A percentile compares a stretch with the other conserved stretches of the same genome.
Conservation (phyloP, 805 yeast genomes). For the Tetrapisispora fleetii region DNA sequence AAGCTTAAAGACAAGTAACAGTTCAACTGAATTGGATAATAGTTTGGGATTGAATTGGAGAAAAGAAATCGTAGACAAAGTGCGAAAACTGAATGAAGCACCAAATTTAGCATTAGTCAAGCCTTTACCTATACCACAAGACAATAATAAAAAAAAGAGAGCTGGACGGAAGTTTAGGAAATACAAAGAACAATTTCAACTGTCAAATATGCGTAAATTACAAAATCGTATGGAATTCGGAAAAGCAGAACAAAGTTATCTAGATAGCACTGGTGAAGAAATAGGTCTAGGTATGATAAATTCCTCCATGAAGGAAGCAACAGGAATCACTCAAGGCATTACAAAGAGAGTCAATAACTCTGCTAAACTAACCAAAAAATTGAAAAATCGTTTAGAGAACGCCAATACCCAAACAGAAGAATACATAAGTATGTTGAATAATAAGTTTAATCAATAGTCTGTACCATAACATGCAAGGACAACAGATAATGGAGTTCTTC, state of each 20-base stretch:
- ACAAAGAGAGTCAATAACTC: slow-evolving; percentile 37
- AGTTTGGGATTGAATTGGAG: slow-evolving; percentile 48
- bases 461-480: no score
- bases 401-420: slow-evolving; percentile 16
- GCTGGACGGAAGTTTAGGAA: slow-evolving; percentile 79
- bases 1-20: slow-evolving; percentile 23
- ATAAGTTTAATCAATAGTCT: background rate
- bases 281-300: slow-evolving; percentile 69
- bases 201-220: slow-evolving; percentile 72
- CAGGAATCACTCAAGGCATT: slow-evolving; percentile 15
- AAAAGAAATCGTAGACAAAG: slow-evolving; percentile 48
- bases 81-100: slow-evolving; percentile 67
- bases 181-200: slow-evolving; percentile 67
- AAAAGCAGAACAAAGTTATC: slow-evolving; percentile 49
- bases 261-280: slow-evolving; percentile 68
- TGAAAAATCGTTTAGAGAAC: slow-evolving; percentile 39
- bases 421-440: slow-evolving; percentile 4
- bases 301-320: slow-evolving; percentile 12
- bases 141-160: slow-evolving; percentile 66
- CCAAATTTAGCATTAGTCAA: slow-evolving; percentile 65
- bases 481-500: no score
- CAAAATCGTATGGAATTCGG: slow-evolving; percentile 84
- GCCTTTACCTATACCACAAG: slow-evolving; percentile 65
- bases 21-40: slow-evolving; percentile 34
- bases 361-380: slow-evolving; percentile 52